A percentile compares a stretch with the other conserved stretches of the same genome.
Conservation (phyloP, 805 yeast genomes). For the Tetrapisispora taiwanensis region DNA sequence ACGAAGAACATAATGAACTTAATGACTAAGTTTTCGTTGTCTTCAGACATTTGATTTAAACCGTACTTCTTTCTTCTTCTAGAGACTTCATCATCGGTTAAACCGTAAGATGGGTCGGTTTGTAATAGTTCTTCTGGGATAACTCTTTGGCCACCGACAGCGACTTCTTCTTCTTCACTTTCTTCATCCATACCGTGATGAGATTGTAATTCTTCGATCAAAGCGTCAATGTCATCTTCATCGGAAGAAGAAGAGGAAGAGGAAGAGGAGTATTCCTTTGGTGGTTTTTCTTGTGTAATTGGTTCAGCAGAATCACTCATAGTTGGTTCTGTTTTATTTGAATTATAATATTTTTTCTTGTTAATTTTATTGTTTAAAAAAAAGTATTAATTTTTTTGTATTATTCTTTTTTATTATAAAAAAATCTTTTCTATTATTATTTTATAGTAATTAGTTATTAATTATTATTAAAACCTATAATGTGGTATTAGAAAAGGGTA, state of each 20-base stretch:
- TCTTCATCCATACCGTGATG: conserved; percentile 41
- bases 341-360: neutral
- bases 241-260: conserved; percentile 22
- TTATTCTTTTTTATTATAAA: neutral
- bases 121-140: conserved; percentile 79
- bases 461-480: neutral
- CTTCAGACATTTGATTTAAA: conserved; percentile 85
- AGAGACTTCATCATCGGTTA: conserved; percentile 63
- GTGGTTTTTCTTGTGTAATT: conserved; percentile 7
- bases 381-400: too few species aligned
- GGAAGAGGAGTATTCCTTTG: conserved; percentile 5
- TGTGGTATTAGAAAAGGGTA: conserved; percentile 1
- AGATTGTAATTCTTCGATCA: conserved; percentile 66
- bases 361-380: neutral
- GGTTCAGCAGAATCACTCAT: conserved; percentile 5
- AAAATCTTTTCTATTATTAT: conserved; percentile 1
- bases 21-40: conserved; percentile 64
- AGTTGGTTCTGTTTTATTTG: neutral
- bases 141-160: conserved; percentile 53
- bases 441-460: conserved; percentile 3
- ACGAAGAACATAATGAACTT: conserved; percentile 81
- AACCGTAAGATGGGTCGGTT: conserved; percentile 72
- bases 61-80: conserved; percentile 86
- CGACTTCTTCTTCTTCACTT: conserved; percentile 36
- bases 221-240: conserved; percentile 61